phyloP scores from a whole-genome alignment of 2,329 filamentous ascomycete species.

The Sordariomycetes sp. region DNA sequence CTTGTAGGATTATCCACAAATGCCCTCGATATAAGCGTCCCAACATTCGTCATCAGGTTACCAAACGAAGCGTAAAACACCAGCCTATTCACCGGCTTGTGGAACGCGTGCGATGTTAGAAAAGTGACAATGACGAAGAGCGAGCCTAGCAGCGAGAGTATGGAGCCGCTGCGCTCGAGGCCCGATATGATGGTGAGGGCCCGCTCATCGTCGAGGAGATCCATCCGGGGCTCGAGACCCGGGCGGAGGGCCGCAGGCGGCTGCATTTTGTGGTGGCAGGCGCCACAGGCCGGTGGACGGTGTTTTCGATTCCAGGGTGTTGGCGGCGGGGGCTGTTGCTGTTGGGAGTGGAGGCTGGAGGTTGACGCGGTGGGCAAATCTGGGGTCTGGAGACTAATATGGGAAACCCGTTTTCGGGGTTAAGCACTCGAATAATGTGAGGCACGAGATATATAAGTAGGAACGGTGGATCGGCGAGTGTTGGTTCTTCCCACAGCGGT shows the following conservation, averaged over 20 bases:
- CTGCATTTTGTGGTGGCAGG: too few relatives aligned
- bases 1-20: conserved; percentile 35
- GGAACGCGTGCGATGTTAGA: conserved; percentile 52
- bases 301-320: too few relatives aligned
- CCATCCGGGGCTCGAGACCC: neutral
- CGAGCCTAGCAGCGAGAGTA: conserved; percentile 58
- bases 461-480: neutral
- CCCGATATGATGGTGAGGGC: conserved; percentile 37
- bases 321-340: too few relatives aligned
- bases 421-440: neutral
- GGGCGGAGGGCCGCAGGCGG: neutral
- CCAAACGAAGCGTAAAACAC: conserved; percentile 77
- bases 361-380: too few relatives aligned
- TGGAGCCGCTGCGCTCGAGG: conserved; percentile 56
- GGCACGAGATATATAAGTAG: neutral
- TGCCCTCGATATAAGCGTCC: conserved; percentile 56
- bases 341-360: too few relatives aligned
- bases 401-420: too few relatives aligned
- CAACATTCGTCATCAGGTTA: conserved; percentile 66
- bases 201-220: neutral
- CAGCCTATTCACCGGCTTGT: conserved; percentile 76
- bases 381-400: too few relatives aligned
- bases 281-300: too few relatives aligned
- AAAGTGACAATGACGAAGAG: conserved; percentile 63
- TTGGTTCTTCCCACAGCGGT: too few relatives aligned